Evolutionary conservation across 352 stramenopile species (phyloP), one percentile per base, ranked within the genome.

Genomic region (Phytopythium ostracodes): DNA sequence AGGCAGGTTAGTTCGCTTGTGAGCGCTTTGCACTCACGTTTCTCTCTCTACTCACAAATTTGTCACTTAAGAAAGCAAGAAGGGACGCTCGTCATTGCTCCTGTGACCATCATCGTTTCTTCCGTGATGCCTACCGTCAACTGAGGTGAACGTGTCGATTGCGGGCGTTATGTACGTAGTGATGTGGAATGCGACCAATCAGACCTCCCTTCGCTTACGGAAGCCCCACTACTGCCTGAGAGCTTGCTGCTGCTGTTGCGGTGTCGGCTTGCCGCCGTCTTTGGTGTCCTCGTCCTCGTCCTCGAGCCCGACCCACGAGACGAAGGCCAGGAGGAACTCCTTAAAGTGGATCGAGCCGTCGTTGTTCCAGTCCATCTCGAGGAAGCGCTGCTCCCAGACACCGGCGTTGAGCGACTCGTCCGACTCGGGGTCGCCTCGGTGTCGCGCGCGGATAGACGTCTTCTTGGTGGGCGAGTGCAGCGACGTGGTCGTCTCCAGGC

Each of bases 271-370:
- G 31, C 27, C 18, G 29, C 29, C 36, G 6, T 67, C 59, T 9
- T 66, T 62, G 15, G 64, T 49, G 17, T 68, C 58, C 0, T 68
- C 67, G 14, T 91, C 77, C 8, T 89, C 81, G 46, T 92, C 84
- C 52, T 95, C 84, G 6, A 93, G 72, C 17, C 87, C 87, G 18
- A 96, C 81, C 85, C 87, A 96, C 10, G 83, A 92, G 54, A 90
- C 83, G 58, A 95, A 96, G 20, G 87, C 86, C 72, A 92, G 85
- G 51, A 96, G 74, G 60, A 96, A 96, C 64, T 96, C 88, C 58
- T 92, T 94, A 64, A 94, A 96, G 18, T 94, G 86, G 59, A 95
- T 94, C 27, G 72, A 80, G 22, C 87, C 88, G 63, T 95, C 85
- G 44, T 91, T 67, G 54, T 96, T 83, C 79, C 85, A 95, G 56